A percentile compares a stretch with the other conserved stretches of the same genome.
Conservation (phyloP, 768 basidiomycete genomes). For the Tricholoma saponaceum region DNA sequence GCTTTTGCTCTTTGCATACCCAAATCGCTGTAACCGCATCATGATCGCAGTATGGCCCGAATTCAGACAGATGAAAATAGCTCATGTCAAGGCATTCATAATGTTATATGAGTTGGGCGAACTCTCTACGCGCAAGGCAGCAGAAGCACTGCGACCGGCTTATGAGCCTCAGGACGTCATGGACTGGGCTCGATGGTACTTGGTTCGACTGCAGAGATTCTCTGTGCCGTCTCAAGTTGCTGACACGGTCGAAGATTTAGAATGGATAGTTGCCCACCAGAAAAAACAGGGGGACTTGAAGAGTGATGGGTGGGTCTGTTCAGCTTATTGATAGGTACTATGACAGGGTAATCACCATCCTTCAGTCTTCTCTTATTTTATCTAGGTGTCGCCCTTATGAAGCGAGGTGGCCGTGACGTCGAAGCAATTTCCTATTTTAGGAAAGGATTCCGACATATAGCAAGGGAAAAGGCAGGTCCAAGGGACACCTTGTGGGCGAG, state of each 20-base stretch:
- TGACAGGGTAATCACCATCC: neutral
- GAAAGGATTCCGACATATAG: neutral
- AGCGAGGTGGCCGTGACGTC: neutral
- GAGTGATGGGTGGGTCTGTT: neutral
- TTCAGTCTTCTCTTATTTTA: neutral
- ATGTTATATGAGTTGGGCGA: neutral
- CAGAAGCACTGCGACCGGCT: neutral
- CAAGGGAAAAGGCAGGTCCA: neutral
- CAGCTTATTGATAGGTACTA: neutral
- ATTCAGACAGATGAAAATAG: neutral
- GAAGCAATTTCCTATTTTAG: neutral
- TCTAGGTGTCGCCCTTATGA: neutral
- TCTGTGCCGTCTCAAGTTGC: neutral
- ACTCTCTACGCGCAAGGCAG: neutral
- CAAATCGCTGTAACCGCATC: too few relatives aligned
- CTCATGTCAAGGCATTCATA: neutral
- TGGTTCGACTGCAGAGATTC: neutral
- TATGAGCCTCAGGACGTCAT: neutral
- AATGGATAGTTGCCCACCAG: neutral
- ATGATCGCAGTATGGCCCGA: neutral
- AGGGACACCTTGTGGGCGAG: neutral
- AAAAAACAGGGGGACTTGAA: neutral
- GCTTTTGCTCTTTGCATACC: too few relatives aligned
- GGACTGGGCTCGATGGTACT: neutral
- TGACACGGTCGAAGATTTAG: neutral